Evolutionary conservation across 345 rosid genomes (phyloP), one percentile per base, ranked within the genome.

Genomic region (Hibiscus mutabilis): DNA sequence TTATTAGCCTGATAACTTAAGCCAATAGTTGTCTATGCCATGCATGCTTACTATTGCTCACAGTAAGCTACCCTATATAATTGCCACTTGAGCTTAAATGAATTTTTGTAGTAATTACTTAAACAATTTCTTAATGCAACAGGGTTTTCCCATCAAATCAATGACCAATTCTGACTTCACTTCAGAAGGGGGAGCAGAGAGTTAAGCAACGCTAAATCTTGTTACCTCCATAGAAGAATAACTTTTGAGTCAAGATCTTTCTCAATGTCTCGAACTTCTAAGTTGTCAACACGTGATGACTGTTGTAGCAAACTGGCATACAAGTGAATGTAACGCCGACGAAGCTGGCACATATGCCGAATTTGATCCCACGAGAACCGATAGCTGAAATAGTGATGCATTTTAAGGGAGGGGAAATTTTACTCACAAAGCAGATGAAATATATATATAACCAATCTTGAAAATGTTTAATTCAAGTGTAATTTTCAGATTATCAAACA

Each of bases 301-400:
- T 86, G 92, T 79, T 91, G 98, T 79, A 94, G 81, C 42, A 79
- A 79, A 70, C 80, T 71, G 71, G 93, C 97, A 86, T 94, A 91
- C 79, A 91, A 79, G 79, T 87, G 95, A 73, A 94, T 87, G 77
- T 94, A 94, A 58, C 67, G 91, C 44, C 92, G 86, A 22, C 60
- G 60, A 22, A 57, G 60, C 60, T 57, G 60, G 31, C 60, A 57
- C 60, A 57, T 57, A 24, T 81, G 84, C 70, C 72, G 84, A 76
- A 94, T 88, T 59, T 78, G 91, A 76, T 91, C 97, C 98, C 98
- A 94, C 21, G 97, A 89, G 70, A 94, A 85, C 68, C 86, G 86
- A 72, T 86, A 88, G 78, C 98, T 93, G 87, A 73, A 84, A 72
- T 31, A 56, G 67, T 70, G 40, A 73, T 75, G 19, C 19, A 68